A percentile compares a stretch with the other conserved stretches of the same genome.
Evolutionary conservation across 2,329 filamentous ascomycete genomes (phyloP).

Genomic region (Diaporthe velutina): DNA sequence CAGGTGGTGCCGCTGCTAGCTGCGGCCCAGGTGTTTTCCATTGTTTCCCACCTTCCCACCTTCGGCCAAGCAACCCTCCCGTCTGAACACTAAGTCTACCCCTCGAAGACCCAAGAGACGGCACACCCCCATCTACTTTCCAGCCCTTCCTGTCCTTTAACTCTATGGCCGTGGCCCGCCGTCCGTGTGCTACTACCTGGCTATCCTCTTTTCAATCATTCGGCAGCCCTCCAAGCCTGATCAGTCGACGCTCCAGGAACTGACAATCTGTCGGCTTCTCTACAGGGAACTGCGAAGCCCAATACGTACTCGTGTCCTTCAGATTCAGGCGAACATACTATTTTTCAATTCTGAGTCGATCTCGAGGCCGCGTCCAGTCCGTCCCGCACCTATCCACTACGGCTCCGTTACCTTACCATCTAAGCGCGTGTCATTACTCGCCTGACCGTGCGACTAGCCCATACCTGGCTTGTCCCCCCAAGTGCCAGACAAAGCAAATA

Average conservation of each 20-base stretch:
- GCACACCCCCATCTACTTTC: slow-evolving; percentile 43
- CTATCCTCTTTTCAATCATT: slow-evolving; percentile 65
- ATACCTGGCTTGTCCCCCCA: slow-evolving; percentile 46
- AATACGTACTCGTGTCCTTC: slow-evolving; percentile 49
- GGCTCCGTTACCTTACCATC: background rate
- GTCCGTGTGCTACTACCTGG: slow-evolving; percentile 62
- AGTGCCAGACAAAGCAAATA: slow-evolving; percentile 53
- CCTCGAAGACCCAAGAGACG: slow-evolving; percentile 41
- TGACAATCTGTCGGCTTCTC: slow-evolving; percentile 55
- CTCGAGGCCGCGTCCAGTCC: slow-evolving; percentile 29
- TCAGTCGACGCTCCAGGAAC: slow-evolving; percentile 55
- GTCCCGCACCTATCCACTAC: slow-evolving; percentile 18
- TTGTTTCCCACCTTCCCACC: slow-evolving; percentile 46
- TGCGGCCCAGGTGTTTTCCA: slow-evolving; percentile 34
- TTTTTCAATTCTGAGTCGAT: slow-evolving; percentile 36
- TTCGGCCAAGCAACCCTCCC: slow-evolving; percentile 44
- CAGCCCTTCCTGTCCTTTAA: slow-evolving; percentile 49
- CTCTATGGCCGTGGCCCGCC: slow-evolving; percentile 56
- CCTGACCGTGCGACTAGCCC: no score
- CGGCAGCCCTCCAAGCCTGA: slow-evolving; percentile 61
- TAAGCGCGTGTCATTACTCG: slow-evolving; percentile 49
- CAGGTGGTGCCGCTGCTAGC: slow-evolving; percentile 43
- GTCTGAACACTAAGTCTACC: slow-evolving; percentile 30
- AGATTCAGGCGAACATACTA: slow-evolving; percentile 41
- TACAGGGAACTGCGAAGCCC: slow-evolving; percentile 54